phyloP scores from a whole-genome alignment of 371 early-diverging fungal genomes.

The Neoconidiobolus thromboides region DNA sequence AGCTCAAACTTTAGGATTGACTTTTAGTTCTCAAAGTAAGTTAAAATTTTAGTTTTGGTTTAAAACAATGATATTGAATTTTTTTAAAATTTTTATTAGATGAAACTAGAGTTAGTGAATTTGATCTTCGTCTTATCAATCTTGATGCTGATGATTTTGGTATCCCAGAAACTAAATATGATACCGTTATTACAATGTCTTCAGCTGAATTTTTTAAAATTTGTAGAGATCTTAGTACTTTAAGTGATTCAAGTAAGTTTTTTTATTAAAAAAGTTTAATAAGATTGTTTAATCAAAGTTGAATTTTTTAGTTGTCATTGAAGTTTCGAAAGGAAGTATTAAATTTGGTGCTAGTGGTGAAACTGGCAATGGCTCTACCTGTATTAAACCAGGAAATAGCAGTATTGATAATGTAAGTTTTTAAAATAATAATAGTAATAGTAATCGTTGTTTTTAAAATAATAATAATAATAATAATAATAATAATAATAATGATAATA shows the following conservation, averaged over 20 bases:
- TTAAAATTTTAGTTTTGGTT: neutral
- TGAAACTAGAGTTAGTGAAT: conserved; percentile 75
- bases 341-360: conserved; percentile 82
- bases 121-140: conserved; percentile 92
- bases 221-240: conserved; percentile 62
- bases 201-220: conserved; percentile 84
- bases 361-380: conserved; percentile 65
- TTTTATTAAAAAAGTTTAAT: neutral
- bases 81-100: conserved; percentile 14
- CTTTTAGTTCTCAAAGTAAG: conserved; percentile 62
- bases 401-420: no score
- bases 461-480: no score
- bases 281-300: neutral
- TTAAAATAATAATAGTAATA: no score
- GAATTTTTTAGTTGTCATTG: conserved; percentile 44
- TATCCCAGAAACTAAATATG: conserved; percentile 87
- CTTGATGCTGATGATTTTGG: conserved; percentile 91
- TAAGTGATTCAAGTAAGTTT: conserved; percentile 64
- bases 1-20: conserved; percentile 59
- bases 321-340: conserved; percentile 82
- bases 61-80: neutral
- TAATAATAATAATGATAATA: no score
- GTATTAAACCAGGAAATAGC: conserved; percentile 46
- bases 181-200: conserved; percentile 74
- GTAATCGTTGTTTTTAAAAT: no score